A percentile compares a stretch with the other conserved stretches of the same genome.
Evolutionary conservation across 192 early-diverging fungal species (phyloP).

Genomic region (Rhizophagus clarus): DNA sequence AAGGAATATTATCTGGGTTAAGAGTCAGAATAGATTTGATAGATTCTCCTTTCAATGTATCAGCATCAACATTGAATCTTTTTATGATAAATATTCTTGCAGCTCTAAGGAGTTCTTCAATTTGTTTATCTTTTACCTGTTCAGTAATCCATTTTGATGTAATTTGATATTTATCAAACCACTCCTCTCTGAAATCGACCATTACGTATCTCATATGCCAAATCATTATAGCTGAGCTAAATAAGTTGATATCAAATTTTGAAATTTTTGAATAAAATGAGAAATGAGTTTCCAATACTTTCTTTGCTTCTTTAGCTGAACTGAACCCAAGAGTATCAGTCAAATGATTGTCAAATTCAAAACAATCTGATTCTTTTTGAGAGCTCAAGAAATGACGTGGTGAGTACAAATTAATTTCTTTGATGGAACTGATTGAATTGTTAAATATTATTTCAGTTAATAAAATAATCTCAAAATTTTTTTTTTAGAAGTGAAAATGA

Average conservation of each 20-base stretch:
- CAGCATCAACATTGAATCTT: conserved; percentile 12
- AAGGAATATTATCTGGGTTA: not conserved
- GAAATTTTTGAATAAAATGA: conserved; percentile 2
- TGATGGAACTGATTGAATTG: not conserved
- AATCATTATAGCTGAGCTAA: conserved; percentile 17
- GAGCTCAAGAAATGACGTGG: conserved; percentile 9
- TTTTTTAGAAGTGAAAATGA: too few species aligned
- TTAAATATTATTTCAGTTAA: not conserved
- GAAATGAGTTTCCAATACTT: conserved; percentile 1
- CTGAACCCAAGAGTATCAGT: conserved; percentile 8
- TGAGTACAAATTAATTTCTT: not conserved
- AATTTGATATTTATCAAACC: conserved; percentile 11
- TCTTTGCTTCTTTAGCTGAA: conserved; percentile 12
- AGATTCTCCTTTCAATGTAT: not conserved
- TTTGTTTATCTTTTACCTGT: conserved; percentile 4
- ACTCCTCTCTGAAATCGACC: not conserved
- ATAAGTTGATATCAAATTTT: conserved; percentile 1
- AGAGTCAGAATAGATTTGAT: not conserved
- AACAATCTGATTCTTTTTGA: conserved; percentile 14
- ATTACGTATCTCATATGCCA: conserved; percentile 20
- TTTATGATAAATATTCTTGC: conserved; percentile 1
- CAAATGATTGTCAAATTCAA: conserved; percentile 2
- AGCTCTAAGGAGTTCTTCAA: conserved; percentile 8
- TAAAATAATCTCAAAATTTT: too few species aligned
- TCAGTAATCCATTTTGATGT: not conserved